A percentile compares a stretch with the other conserved stretches of the same genome.
phyloP scores from a whole-genome alignment of 352 stramenopile species.

The Phytophthora quininea region DNA sequence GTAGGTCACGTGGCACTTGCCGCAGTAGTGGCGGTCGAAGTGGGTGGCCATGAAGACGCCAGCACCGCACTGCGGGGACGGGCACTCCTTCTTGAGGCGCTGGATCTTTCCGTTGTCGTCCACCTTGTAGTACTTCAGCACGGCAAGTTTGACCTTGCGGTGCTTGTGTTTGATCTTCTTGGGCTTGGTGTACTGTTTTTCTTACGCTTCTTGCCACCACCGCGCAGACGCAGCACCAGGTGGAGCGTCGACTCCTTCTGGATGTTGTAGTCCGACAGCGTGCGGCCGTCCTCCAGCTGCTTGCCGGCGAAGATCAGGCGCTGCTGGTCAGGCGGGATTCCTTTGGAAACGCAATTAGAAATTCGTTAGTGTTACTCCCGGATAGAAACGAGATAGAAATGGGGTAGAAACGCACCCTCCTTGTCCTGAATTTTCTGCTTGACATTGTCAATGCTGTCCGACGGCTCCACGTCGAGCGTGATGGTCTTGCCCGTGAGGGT shows the following conservation, averaged over 20 bases:
- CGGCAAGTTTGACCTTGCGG: slow-evolving; percentile 97
- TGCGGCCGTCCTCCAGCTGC: slow-evolving; percentile 97
- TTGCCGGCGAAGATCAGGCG: slow-evolving; percentile 99
- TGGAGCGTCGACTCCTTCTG: slow-evolving; percentile 98
- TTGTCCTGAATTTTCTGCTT: slow-evolving; percentile 99
- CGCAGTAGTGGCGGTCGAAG: slow-evolving; percentile 99
- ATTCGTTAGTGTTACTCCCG: too few species aligned
- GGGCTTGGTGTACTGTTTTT: slow-evolving; percentile 99
- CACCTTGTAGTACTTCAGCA: slow-evolving; percentile 98
- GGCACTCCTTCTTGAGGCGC: slow-evolving; percentile 98
- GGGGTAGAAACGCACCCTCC: slow-evolving; percentile 86
- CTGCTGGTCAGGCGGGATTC: slow-evolving; percentile 99
- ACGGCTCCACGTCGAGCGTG: slow-evolving; percentile 99
- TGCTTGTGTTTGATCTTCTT: slow-evolving; percentile 99
- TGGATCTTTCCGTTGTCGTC: slow-evolving; percentile 97
- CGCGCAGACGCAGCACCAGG: slow-evolving; percentile 96
- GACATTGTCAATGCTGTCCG: slow-evolving; percentile 99
- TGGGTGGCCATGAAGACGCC: slow-evolving; percentile 99
- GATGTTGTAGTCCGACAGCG: slow-evolving; percentile 95
- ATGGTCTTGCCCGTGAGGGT: slow-evolving; percentile 99
- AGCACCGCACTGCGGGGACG: slow-evolving; percentile 93
- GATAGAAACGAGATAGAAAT: too few species aligned
- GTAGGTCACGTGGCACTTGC: slow-evolving; percentile 98
- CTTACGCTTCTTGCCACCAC: slow-evolving; percentile 99
- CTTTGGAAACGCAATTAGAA: slow-evolving; percentile 18